Percentiles rank a stretch among this genome's conserved stretches.
phyloP scores from a whole-genome alignment of 2,329 filamentous ascomycete genomes.

The Daldinia sp. region DNA sequence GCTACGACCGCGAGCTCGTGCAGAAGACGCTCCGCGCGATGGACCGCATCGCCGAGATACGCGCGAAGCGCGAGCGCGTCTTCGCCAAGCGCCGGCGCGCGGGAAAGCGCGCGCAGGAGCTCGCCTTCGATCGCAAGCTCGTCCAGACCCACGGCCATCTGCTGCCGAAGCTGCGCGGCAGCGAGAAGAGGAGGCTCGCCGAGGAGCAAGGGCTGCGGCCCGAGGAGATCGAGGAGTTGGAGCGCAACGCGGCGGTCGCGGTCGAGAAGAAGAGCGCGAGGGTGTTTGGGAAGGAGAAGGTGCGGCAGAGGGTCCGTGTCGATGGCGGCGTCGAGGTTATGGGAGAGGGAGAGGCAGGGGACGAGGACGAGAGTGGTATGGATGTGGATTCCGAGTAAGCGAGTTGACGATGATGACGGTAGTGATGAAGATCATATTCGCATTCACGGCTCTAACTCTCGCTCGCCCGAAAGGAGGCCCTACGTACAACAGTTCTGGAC shows the following conservation, averaged over 20 bases:
- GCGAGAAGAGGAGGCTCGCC: conserved; percentile 70
- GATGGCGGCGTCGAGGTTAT: conserved; percentile 59
- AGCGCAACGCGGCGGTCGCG: conserved; percentile 46
- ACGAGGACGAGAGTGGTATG: conserved; percentile 54
- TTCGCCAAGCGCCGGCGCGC: conserved; percentile 96
- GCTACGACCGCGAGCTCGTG: conserved; percentile 95
- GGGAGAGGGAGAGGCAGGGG: conserved; percentile 47
- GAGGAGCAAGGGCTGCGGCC: conserved; percentile 49
- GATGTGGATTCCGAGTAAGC: conserved; percentile 57
- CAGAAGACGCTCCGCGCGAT: conserved; percentile 91
- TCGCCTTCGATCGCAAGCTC: conserved; percentile 84
- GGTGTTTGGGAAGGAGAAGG: conserved; percentile 58
- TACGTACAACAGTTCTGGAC: not conserved
- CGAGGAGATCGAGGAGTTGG: conserved; percentile 54
- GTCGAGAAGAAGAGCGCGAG: conserved; percentile 48
- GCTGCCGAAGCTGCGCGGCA: conserved; percentile 77
- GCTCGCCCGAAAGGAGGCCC: not conserved
- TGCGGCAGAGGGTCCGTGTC: conserved; percentile 54
- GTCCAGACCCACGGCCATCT: conserved; percentile 94
- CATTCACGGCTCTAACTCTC: not conserved
- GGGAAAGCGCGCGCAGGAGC: conserved; percentile 86
- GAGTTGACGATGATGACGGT: not conserved
- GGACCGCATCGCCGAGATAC: conserved; percentile 89
- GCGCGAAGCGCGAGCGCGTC: conserved; percentile 82
- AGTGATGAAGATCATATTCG: not conserved